phyloP scores from a whole-genome alignment of 306 rosid species.

The Abrus precatorius region DNA sequence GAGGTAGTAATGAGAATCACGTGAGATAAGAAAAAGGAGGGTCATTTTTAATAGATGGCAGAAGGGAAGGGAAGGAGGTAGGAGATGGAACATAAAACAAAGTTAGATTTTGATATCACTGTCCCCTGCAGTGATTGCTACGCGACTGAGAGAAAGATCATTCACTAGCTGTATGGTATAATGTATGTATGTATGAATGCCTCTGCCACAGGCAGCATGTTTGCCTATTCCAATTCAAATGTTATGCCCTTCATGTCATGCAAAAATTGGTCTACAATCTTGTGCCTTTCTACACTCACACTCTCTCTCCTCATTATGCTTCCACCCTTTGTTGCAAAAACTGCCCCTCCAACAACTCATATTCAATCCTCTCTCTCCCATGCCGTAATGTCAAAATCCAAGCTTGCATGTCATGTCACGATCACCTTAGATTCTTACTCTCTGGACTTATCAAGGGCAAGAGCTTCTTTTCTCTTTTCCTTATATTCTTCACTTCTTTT shows the following conservation, averaged over 20 bases:
- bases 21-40: conserved; percentile 57
- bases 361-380: conserved; percentile 22
- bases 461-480: conserved; percentile 12
- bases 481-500: conserved; percentile 20
- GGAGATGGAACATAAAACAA: conserved; percentile 35
- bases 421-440: conserved; percentile 65
- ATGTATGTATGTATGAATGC: conserved; percentile 4
- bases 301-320: conserved; percentile 44
- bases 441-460: conserved; percentile 43
- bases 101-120: conserved; percentile 55
- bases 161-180: conserved; percentile 2
- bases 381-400: conserved; percentile 71
- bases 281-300: not conserved
- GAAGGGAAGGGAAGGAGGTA: conserved; percentile 9
- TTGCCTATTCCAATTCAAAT: conserved; percentile 40
- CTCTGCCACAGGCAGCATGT: conserved; percentile 43
- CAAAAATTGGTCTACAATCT: conserved; percentile 29
- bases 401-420: conserved; percentile 65
- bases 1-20: conserved; percentile 57
- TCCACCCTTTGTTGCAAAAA: conserved; percentile 45
- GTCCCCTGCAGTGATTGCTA: conserved; percentile 54
- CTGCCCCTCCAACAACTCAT: conserved; percentile 19
- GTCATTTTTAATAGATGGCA: not conserved
- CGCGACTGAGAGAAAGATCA: conserved; percentile 58
- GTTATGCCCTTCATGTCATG: conserved; percentile 8